Percentiles rank a stretch among this genome's conserved stretches.
These are phyloP conservation scores for Asterophora parasitica DNA, from an alignment of 768 basidiomycete genomes.

Conservation along the genomic window DNA sequence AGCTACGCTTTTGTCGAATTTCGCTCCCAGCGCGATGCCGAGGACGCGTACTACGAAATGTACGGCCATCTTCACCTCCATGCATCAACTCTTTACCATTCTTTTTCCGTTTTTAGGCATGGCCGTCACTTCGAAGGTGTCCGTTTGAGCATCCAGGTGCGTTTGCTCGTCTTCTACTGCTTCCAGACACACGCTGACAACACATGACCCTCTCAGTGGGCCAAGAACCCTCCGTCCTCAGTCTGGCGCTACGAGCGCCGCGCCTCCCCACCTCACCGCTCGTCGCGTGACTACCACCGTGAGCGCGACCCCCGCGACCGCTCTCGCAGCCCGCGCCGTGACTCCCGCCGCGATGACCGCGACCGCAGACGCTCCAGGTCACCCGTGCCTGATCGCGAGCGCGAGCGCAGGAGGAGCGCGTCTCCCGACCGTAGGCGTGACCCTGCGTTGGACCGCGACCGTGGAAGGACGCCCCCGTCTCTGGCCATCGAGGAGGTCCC, in stretches of 20 bases:
- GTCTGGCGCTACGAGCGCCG: conserved; percentile 74
- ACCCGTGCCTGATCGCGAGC: conserved; percentile 36
- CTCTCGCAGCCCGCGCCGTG: conserved; percentile 51
- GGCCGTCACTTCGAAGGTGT: conserved; percentile 70
- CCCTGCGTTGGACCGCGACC: neutral
- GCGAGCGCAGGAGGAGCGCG: conserved; percentile 20
- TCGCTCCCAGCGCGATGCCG: conserved; percentile 70
- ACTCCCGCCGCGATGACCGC: conserved; percentile 30
- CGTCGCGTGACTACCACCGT: conserved; percentile 29
- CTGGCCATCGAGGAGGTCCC: neutral
- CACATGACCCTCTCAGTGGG: conserved; percentile 49
- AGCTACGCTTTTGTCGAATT: conserved; percentile 90
- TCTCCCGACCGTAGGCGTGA: conserved; percentile 10
- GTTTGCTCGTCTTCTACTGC: conserved; percentile 9
- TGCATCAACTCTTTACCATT: neutral
- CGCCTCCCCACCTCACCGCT: conserved; percentile 36
- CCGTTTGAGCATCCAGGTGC: conserved; percentile 69
- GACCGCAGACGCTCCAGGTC: conserved; percentile 44
- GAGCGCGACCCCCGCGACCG: conserved; percentile 32
- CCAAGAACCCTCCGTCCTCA: conserved; percentile 78
- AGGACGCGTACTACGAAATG: conserved; percentile 84
- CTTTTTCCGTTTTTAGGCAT: conserved; percentile 45
- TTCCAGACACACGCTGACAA: neutral
- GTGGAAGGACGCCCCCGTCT: conserved; percentile 46
- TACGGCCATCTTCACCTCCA: conserved; percentile 21